Evolutionary conservation across 495 filamentous ascomycete species (phyloP).

Genomic region (Aspergillus cavernicola): DNA sequence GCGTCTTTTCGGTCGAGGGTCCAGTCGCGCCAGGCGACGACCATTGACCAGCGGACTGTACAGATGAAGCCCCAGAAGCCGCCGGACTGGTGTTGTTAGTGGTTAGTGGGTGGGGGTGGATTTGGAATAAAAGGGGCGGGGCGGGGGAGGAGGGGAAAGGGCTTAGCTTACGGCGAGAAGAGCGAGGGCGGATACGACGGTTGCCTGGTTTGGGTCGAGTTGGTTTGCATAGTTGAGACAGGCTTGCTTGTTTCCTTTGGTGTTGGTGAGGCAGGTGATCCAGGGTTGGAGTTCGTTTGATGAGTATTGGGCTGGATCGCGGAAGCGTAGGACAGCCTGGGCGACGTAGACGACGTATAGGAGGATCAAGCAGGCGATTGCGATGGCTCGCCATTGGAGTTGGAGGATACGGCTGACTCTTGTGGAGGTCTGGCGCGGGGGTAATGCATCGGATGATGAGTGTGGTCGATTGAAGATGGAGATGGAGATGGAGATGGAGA

Average conservation of each 20-base stretch:
- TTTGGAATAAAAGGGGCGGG: no score
- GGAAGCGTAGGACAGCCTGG: not conserved
- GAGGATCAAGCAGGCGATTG: constrained; percentile 73
- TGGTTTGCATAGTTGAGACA: not conserved
- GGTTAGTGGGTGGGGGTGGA: no score
- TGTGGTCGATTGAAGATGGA: constrained; percentile 4
- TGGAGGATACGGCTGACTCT: constrained; percentile 70
- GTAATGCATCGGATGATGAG: not conserved
- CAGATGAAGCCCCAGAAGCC: constrained; percentile 10
- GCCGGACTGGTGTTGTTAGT: constrained; percentile 1
- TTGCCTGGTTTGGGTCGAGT: not conserved
- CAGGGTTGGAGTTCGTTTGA: not conserved
- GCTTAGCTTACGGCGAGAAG: not conserved
- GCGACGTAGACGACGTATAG: constrained; percentile 53
- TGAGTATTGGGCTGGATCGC: not conserved
- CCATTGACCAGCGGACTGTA: constrained; percentile 17
- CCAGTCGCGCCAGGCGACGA: constrained; percentile 53
- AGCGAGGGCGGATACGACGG: not conserved
- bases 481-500: constrained; percentile 1
- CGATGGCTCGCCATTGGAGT: constrained; percentile 80
- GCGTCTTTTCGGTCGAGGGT: not conserved
- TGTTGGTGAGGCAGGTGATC: not conserved
- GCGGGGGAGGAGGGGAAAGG: no score
- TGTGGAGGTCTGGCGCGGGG: constrained; percentile 59
- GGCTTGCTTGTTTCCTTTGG: not conserved